These are phyloP conservation scores for Boletus eberwhitei DNA, from an alignment of 768 basidiomycete species.

Conservation along the genomic window DNA sequence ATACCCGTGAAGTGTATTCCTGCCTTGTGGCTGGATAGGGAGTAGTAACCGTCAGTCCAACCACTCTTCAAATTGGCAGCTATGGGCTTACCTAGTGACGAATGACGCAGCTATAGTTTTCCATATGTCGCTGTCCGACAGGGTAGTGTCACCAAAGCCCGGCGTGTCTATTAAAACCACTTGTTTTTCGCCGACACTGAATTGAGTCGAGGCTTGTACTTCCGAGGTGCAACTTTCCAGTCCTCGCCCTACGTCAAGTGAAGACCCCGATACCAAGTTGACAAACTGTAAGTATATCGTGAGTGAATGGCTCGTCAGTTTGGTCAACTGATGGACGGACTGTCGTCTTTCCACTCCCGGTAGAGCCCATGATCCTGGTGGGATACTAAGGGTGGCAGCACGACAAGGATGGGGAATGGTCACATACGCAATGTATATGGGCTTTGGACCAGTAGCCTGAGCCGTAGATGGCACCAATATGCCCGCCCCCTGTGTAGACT, in stretches of 20 bases:
- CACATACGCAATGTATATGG: constrained; percentile 29
- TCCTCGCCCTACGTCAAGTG: constrained; percentile 28
- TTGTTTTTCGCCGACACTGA: constrained; percentile 27
- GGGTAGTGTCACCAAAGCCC: constrained; percentile 54
- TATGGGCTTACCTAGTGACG: constrained; percentile 21
- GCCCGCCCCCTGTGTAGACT: constrained; percentile 4
- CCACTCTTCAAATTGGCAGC: background rate
- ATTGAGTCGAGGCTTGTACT: constrained; percentile 27
- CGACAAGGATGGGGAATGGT: background rate
- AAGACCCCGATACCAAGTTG: constrained; percentile 31
- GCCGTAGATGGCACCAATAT: background rate
- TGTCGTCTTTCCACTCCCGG: constrained; percentile 32
- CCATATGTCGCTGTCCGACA: constrained; percentile 48
- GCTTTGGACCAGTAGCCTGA: constrained; percentile 6
- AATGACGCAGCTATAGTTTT: constrained; percentile 45
- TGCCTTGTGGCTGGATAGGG: constrained; percentile 18
- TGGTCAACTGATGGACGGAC: constrained; percentile 12
- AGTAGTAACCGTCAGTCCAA: background rate
- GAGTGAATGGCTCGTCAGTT: background rate
- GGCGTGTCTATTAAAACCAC: constrained; percentile 60
- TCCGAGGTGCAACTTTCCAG: constrained; percentile 35
- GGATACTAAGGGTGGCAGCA: constrained; percentile 1
- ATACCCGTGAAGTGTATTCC: constrained; percentile 40
- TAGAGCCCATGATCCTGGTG: constrained; percentile 28
- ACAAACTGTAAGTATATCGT: constrained; percentile 28